A percentile compares a stretch with the other conserved stretches of the same genome.
Conservation (phyloP, 495 filamentous ascomycete genomes). For the Lasiosphaeria hispida region DNA sequence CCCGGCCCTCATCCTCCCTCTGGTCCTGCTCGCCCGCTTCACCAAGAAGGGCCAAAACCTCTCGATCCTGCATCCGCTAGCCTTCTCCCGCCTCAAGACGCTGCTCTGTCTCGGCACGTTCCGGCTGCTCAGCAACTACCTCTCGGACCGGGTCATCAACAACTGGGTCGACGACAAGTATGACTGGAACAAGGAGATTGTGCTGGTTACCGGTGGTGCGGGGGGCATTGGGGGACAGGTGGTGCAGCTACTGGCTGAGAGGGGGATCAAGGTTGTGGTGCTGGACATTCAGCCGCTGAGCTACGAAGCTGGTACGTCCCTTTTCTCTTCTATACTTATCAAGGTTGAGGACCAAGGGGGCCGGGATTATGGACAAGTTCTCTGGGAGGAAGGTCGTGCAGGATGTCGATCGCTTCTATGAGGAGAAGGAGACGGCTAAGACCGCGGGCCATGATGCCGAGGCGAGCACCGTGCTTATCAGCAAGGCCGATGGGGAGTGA, state of each 20-base stretch:
- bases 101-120: constrained; percentile 51
- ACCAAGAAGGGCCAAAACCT: constrained; percentile 55
- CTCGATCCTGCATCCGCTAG: constrained; percentile 46
- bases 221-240: constrained; percentile 65
- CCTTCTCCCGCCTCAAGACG: constrained; percentile 45
- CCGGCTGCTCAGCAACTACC: constrained; percentile 45
- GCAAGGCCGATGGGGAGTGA: constrained; percentile 8
- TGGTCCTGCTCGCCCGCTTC: constrained; percentile 58
- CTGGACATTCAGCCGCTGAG: constrained; percentile 65
- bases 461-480: constrained; percentile 37
- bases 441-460: constrained; percentile 10
- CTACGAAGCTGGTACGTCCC: constrained; percentile 50
- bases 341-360: constrained; percentile 33
- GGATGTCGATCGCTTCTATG: constrained; percentile 44
- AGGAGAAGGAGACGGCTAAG: constrained; percentile 28
- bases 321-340: background rate
- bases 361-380: constrained; percentile 45
- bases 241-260: constrained; percentile 57
- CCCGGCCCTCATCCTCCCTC: constrained; percentile 58
- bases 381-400: constrained; percentile 47
- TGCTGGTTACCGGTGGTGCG: constrained; percentile 69
- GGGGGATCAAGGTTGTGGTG: constrained; percentile 61
- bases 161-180: constrained; percentile 61
- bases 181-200: constrained; percentile 67
- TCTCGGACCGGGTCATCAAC: constrained; percentile 56